Percentiles rank a stretch among this genome's conserved stretches.
phyloP scores from a whole-genome alignment of 257 asterid genomes.

The Solanum corneliomulleri region DNA sequence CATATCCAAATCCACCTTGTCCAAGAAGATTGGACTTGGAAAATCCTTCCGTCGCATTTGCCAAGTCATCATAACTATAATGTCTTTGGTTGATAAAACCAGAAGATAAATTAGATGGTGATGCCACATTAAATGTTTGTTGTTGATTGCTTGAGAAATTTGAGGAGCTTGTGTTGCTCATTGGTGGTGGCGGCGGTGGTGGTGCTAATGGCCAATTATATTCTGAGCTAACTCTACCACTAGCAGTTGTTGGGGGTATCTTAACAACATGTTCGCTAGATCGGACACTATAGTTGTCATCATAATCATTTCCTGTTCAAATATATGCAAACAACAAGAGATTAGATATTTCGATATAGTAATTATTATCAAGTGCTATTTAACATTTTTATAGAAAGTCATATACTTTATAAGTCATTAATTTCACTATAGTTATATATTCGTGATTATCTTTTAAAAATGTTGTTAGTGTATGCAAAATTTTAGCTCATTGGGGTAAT shows the following conservation, averaged over 20 bases:
- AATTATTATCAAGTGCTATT: not conserved
- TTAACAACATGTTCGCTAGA: not conserved
- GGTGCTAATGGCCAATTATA: not conserved
- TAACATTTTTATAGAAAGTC: not conserved
- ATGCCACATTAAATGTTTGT: not conserved
- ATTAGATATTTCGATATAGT: not conserved
- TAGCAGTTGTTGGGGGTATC: not conserved
- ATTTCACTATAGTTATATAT: not conserved
- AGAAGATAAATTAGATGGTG: not conserved
- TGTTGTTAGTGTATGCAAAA: not conserved
- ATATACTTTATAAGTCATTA: not conserved
- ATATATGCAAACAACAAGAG: not conserved
- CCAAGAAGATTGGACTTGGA: slow-evolving; percentile 2
- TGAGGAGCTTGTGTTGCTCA: not conserved
- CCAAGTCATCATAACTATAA: slow-evolving; percentile 2
- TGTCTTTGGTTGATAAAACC: not conserved
- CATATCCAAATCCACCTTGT: slow-evolving; percentile 15
- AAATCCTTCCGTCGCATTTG: not conserved
- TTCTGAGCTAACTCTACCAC: not conserved
- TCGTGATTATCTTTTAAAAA: no score
- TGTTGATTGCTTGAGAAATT: not conserved
- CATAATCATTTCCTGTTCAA: not conserved
- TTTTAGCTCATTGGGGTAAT: not conserved
- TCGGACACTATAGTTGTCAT: not conserved
- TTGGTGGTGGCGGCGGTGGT: not conserved